Evolutionary conservation across 805 yeast genomes (phyloP).

Genomic region (Kodamaea sagamina): DNA sequence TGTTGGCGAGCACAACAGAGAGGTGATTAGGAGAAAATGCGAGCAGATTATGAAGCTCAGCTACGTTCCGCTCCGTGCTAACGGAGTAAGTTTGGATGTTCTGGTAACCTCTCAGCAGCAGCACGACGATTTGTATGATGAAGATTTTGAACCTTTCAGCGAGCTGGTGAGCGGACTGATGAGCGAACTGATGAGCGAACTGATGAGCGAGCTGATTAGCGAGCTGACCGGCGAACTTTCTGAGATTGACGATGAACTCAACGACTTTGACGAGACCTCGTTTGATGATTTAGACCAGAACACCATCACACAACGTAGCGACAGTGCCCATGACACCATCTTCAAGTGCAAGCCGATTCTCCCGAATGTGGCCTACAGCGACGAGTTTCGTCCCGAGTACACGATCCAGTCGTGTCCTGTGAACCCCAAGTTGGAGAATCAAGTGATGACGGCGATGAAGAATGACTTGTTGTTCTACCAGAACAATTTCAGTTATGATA

Average conservation of each 20-base stretch:
- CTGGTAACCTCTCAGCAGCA: neutral
- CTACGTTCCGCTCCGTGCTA: neutral
- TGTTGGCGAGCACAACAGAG: conserved; percentile 23
- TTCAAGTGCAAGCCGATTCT: conserved; percentile 25
- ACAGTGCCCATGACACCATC: neutral
- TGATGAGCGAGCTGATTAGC: neutral
- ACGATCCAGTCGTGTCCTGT: conserved; percentile 57
- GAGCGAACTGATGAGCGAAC: neutral
- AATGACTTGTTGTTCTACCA: conserved; percentile 49
- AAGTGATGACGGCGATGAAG: conserved; percentile 53
- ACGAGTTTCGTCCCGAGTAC: conserved; percentile 55
- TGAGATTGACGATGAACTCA: neutral
- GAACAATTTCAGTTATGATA: conserved; percentile 34
- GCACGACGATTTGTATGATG: conserved; percentile 5
- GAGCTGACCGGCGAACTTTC: neutral
- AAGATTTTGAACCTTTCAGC: conserved; percentile 1
- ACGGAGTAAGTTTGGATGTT: conserved; percentile 6
- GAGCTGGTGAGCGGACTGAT: conserved; percentile 1
- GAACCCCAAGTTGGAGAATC: conserved; percentile 50
- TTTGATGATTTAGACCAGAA: conserved; percentile 12
- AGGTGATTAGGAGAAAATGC: conserved; percentile 25
- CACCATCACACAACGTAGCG: conserved; percentile 13
- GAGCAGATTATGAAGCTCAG: conserved; percentile 24
- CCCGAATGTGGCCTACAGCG: conserved; percentile 46
- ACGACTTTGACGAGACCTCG: neutral